A percentile compares a stretch with the other conserved stretches of the same genome.
Conservation (phyloP, 2,329 filamentous ascomycete genomes). For the Beauveria rudraprayagi region DNA sequence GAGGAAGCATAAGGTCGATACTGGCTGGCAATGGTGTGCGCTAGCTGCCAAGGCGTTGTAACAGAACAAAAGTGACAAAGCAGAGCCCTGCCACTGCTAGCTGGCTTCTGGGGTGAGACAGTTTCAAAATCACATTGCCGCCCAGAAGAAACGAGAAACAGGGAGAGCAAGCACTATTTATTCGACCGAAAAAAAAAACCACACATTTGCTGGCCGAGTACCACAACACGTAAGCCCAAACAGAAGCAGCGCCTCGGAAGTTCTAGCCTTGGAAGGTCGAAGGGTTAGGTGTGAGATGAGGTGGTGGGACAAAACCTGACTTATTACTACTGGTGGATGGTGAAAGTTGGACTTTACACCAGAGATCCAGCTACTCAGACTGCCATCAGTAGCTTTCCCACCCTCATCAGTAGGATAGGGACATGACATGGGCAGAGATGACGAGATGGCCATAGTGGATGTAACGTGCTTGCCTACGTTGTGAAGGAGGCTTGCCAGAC, state of each 20-base stretch:
- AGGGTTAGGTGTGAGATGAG: slow-evolving; percentile 6
- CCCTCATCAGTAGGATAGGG: background rate
- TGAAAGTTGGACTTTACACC: background rate
- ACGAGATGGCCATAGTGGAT: background rate
- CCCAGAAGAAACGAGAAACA: slow-evolving; percentile 3
- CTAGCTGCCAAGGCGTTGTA: slow-evolving; percentile 9
- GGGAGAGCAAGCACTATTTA: slow-evolving; percentile 5
- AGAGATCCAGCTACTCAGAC: background rate
- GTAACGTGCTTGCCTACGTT: background rate
- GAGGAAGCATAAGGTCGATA: background rate
- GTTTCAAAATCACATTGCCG: slow-evolving; percentile 11
- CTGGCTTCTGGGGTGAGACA: slow-evolving; percentile 9
- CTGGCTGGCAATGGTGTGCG: background rate
- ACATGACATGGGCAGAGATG: slow-evolving; percentile 5
- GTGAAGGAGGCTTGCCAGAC: background rate
- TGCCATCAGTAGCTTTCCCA: background rate
- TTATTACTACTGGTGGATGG: background rate
- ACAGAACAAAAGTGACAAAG: background rate
- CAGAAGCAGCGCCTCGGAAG: background rate
- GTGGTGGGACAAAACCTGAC: background rate
- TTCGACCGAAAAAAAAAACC: background rate
- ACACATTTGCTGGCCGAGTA: slow-evolving; percentile 2
- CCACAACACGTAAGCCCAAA: slow-evolving; percentile 6
- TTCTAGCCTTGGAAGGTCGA: background rate
- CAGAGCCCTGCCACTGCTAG: slow-evolving; percentile 3